Base-by-base conservation (phyloP, 75 land plant species). In the Cupressus sempervirens region DNA sequence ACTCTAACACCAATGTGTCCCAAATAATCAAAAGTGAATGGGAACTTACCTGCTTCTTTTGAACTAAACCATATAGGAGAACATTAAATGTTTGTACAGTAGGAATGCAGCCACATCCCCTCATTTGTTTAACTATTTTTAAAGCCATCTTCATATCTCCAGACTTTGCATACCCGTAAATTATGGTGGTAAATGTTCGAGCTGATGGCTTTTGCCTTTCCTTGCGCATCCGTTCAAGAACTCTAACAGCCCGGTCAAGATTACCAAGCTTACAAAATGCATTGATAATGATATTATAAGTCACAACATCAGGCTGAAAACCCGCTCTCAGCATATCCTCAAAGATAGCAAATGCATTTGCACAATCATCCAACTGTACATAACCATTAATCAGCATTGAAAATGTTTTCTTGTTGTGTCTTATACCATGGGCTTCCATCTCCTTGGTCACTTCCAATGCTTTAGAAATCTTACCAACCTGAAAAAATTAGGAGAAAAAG, bases 321-420 rank as follows among this genome's bases (percentile, higher is more conserved):
- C 96, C 94, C 62, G 91, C 93, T n/a, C 90, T 86, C 14, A 94
- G 30, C 89, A 96, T 92, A 56, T 96, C 98, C 85, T 98, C 97
- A 88, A 94, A 98, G 80, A 95, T 84, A 8, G 93, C 85, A 87
- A 98, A 96, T 34, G 97, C 99, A 90, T 93, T 94, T 53, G 93
- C 91, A 86, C 91, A 93, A 88, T 98, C 97, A 84, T 96, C 91
- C 26, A 92, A 84, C 50, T 91, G 91, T 34, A 95, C 87, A 84
- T 93, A 98, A 35, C 99, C 99, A 91, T 91, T 89, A 16, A 96
- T 98, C 83, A 98, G 84, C 99, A 98, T 98, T 53, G 99, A 92
- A 84, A 92, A 98, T 20, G 95, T 98, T 86, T 93, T 93, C 86
- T 85, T 90, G 84, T 98, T 98, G 83, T 94, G 99, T 72, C 84